Percentiles rank a stretch among this genome's conserved stretches.
phyloP scores from a whole-genome alignment of 352 stramenopile species.

The Peronospora belbahrii region DNA sequence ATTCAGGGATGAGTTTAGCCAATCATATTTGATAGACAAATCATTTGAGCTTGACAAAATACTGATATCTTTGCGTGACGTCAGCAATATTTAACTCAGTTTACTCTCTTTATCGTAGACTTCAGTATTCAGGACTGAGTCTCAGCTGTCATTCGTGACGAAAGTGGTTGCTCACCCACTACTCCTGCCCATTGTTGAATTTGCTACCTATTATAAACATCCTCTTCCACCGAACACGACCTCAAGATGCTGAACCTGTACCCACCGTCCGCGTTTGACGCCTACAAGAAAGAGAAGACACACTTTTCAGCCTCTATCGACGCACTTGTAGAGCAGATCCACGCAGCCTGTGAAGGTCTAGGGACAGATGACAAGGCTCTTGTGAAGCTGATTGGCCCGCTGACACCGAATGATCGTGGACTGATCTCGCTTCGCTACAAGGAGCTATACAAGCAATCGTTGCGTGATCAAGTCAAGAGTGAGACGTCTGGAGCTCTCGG shows the following conservation, averaged over 20 bases:
- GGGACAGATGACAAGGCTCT: constrained; percentile 63
- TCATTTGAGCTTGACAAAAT: no score
- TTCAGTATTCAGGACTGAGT: no score
- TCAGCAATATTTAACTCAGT: no score
- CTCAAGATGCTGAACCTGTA: constrained; percentile 57
- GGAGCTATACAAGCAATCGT: constrained; percentile 38
- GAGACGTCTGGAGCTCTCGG: constrained; percentile 58
- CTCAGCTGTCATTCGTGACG: no score
- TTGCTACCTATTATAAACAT: constrained; percentile 17
- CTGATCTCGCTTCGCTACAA: constrained; percentile 52
- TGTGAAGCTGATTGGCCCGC: constrained; percentile 39
- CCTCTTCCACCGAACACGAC: constrained; percentile 2
- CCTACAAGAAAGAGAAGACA: constrained; percentile 57
- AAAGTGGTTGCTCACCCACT: no score
- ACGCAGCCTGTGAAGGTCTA: constrained; percentile 48
- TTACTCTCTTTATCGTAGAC: no score
- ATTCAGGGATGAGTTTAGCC: no score
- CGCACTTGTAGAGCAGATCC: constrained; percentile 47
- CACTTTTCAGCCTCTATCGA: constrained; percentile 39
- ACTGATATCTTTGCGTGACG: no score
- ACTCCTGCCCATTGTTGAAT: constrained; percentile 31
- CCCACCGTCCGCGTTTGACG: constrained; percentile 44
- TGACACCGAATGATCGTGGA: constrained; percentile 37
- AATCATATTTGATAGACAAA: no score
- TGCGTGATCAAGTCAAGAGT: constrained; percentile 50